phyloP scores from a whole-genome alignment of 495 filamentous ascomycete species.

The Rostrohypoxylon terebratum region DNA sequence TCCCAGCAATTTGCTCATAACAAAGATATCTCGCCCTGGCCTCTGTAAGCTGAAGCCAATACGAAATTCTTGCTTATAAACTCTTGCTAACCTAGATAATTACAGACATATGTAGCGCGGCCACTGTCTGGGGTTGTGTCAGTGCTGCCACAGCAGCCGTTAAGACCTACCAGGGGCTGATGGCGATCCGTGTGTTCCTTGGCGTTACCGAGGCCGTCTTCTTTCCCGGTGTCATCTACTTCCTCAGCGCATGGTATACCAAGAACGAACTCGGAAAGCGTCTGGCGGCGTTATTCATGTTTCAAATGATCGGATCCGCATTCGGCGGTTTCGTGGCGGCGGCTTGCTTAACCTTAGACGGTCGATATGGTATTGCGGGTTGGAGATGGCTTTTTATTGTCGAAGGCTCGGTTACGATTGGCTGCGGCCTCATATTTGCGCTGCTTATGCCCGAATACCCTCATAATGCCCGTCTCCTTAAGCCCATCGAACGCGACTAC shows the following conservation, averaged over 20 bases:
- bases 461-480: not conserved
- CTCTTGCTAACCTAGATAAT: not conserved
- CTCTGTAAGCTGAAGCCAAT: not conserved
- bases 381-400: slow-evolving; percentile 8
- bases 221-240: not conserved
- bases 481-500: not conserved
- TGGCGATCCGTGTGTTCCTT: slow-evolving; percentile 3
- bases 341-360: not conserved
- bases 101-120: slow-evolving; percentile 1
- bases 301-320: slow-evolving; percentile 7
- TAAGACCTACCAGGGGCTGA: not conserved
- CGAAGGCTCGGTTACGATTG: not conserved
- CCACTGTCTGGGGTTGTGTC: not conserved
- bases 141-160: slow-evolving; percentile 2
- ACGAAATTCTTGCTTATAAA: not conserved
- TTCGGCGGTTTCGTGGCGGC: not conserved
- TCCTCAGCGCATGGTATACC: slow-evolving; percentile 7
- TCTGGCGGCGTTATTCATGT: slow-evolving; percentile 7
- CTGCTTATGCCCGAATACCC: slow-evolving; percentile 4
- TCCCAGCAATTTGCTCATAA: not conserved
- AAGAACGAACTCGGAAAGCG: slow-evolving; percentile 4
- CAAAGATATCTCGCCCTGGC: not conserved
- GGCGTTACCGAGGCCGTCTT: slow-evolving; percentile 5
- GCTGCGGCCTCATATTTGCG: not conserved
- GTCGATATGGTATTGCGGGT: not conserved